Conservation (phyloP, 225 moss, liverwort and hornwort species). For the Antitrichia curtipendula region DNA sequence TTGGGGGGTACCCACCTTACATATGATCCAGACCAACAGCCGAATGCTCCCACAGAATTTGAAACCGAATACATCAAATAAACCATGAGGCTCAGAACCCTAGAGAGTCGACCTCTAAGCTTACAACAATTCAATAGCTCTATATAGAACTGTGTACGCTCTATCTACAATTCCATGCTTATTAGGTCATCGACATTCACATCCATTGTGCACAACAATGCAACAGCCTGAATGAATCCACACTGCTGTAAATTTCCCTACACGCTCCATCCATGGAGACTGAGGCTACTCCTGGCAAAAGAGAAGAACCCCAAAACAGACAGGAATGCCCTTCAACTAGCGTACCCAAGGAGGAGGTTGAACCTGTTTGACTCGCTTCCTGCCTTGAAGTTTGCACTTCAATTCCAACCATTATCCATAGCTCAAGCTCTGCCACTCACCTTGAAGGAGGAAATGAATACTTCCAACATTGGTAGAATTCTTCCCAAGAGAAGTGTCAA, state of each 20-base stretch:
- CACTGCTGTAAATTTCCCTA: neutral
- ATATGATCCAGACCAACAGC: neutral
- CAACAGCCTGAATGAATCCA: neutral
- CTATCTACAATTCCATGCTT: neutral
- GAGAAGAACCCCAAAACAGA: neutral
- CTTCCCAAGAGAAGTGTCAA: neutral
- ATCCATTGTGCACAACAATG: neutral
- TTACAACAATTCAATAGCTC: neutral
- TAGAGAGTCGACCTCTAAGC: neutral
- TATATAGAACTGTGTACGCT: neutral
- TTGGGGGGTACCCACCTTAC: neutral
- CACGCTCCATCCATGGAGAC: neutral
- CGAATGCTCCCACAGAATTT: neutral
- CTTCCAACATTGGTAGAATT: neutral
- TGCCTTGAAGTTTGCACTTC: neutral
- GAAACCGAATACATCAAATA: neutral
- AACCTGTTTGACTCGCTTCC: neutral
- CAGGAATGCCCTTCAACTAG: neutral
- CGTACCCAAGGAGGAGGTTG: neutral
- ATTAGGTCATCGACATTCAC: neutral
- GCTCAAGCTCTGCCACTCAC: neutral
- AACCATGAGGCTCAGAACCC: neutral
- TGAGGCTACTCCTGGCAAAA: neutral
- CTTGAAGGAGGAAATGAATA: neutral
- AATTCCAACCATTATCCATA: neutral